Base-by-base conservation (phyloP, 495 filamentous ascomycete species). In the Aspergillus bridgeri region DNA sequence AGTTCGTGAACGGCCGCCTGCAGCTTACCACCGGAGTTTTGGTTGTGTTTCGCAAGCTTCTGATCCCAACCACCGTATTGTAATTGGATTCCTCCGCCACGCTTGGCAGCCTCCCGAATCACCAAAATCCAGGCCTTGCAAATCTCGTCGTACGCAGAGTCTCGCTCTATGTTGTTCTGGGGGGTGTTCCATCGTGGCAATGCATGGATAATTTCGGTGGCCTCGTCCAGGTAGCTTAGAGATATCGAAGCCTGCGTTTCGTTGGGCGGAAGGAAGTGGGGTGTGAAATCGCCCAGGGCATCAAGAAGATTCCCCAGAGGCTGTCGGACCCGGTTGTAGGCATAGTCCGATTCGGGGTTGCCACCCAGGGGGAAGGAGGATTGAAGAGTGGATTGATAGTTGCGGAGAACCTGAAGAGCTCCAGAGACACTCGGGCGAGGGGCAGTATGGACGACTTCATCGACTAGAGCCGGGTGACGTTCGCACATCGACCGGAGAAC, bases 11-110 rank as follows among this genome's bases (percentile, higher is more conserved):
- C 82, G 44, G 91, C 94, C 52, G 84, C 84, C 62, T 89, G 86
- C 72, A 98, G 78, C 66, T 88, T 88, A 8, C 93, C 92, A 42
- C 86, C 87, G 13, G 90, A 91, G 53, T 86, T 87, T 59, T 92
- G 85, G 62, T 98, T 94, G 75, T 98, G 94, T 70, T 90, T 93
- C 2, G 82, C 75, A 48, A 98, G 75, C 62, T 84, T 91, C 72
- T 91, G 86, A 64, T 98, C 94, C 94, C 95, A 98, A 24, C 89
- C 89, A 21, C 89, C 92, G 60, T 92, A 90, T 65, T 97, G 93
- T 60, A 98, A 67, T 60, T 89, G 82, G 64, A 98, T 94, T 19
- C 94, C 94, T 42, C 90, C 95, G 6, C 91, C 93, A 52, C 88
- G 80, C 74, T 97, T 97, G 20, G 90, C 85, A 9, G 92, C 92